These are phyloP conservation scores for Dactylellina parvicollis DNA, from an alignment of 2,329 filamentous ascomycete genomes.

Conservation along the genomic window DNA sequence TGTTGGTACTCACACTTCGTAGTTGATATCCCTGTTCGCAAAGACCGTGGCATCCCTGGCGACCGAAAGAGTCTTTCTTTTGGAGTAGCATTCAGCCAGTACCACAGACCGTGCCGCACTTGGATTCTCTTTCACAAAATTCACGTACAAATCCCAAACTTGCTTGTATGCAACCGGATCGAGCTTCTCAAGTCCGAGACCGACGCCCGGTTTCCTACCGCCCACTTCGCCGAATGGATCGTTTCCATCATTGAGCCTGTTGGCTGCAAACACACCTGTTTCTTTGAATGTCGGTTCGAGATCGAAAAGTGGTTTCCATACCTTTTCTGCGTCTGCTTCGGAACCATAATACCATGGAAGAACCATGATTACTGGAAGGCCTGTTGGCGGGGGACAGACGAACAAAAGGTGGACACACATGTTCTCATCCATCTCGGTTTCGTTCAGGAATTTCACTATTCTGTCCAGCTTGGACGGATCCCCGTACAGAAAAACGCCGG, in stretches of 20 bases:
- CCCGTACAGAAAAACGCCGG: conserved; percentile 58
- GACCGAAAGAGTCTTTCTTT: conserved; percentile 19
- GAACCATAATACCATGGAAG: conserved; percentile 54
- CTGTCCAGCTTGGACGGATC: conserved; percentile 56
- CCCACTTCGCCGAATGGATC: conserved; percentile 39
- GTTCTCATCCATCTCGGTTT: conserved; percentile 48
- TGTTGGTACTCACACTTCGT: conserved; percentile 27
- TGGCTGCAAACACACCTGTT: conserved; percentile 54
- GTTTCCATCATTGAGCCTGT: conserved; percentile 54
- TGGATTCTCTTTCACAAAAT: conserved; percentile 43
- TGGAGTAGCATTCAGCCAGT: conserved; percentile 29
- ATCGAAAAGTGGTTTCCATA: conserved; percentile 57
- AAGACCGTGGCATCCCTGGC: conserved; percentile 1
- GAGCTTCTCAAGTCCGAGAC: conserved; percentile 26
- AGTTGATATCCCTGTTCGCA: conserved; percentile 36
- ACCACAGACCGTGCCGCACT: conserved; percentile 29
- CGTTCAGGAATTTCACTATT: conserved; percentile 56
- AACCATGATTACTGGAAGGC: conserved; percentile 53
- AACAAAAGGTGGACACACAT: conserved; percentile 57
- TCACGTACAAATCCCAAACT: conserved; percentile 31
- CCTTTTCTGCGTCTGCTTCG: conserved; percentile 51
- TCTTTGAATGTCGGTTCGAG: conserved; percentile 55
- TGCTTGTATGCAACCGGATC: conserved; percentile 27
- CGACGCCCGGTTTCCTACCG: conserved; percentile 34
- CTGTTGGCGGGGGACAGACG: conserved; percentile 56